Percentiles rank a stretch among this genome's conserved stretches.
Conservation (phyloP, 331 rosid species). For the Pyrus hybrid region DNA sequence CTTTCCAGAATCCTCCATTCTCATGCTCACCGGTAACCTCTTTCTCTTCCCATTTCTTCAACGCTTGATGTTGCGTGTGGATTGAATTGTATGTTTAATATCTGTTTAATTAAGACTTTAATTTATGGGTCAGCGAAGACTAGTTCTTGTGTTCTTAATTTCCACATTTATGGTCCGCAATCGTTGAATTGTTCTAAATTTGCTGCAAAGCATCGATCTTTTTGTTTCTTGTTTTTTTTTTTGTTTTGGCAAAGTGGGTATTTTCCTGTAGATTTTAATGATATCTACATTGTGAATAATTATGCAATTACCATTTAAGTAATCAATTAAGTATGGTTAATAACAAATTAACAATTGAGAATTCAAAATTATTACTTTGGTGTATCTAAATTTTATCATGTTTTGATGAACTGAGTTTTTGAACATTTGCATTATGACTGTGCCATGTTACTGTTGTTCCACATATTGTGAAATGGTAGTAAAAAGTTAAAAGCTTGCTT, state of each 20-base stretch:
- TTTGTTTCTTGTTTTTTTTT: too few species aligned
- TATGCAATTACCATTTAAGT: neutral
- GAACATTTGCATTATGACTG: neutral
- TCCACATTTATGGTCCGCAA: neutral
- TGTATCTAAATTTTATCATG: neutral
- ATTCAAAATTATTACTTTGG: neutral
- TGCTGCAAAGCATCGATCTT: neutral
- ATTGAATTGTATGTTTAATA: neutral
- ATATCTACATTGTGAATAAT: neutral
- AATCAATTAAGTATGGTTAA: too few species aligned
- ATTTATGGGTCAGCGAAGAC: neutral
- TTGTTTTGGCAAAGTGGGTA: neutral
- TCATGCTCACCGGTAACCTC: conserved; percentile 38
- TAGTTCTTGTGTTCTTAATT: neutral
- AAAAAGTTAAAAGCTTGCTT: neutral
- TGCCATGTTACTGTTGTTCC: neutral
- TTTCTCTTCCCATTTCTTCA: neutral
- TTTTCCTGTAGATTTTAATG: neutral
- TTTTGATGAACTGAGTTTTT: neutral
- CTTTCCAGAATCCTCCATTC: conserved; percentile 33
- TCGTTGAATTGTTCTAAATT: neutral
- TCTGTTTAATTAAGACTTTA: neutral
- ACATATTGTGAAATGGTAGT: neutral
- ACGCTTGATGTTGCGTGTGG: neutral
- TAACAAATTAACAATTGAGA: too few species aligned